Conservation (phyloP, 1,139 yeast genomes). For the Debaryomycetaceae sp. region DNA sequence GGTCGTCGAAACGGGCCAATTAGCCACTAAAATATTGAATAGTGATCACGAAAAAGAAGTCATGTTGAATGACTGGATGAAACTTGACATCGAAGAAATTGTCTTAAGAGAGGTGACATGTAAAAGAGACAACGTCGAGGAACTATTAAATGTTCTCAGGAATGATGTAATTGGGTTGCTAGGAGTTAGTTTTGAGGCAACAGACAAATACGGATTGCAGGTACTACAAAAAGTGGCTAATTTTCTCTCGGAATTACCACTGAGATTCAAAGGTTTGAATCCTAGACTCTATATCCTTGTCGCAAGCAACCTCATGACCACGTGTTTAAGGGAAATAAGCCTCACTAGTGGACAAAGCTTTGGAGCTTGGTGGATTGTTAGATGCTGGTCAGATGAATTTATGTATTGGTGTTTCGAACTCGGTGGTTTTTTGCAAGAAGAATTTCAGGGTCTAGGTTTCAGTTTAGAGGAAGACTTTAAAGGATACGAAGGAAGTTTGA, state of each 20-base stretch:
- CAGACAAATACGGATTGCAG: constrained; percentile 4
- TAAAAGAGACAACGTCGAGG: constrained; percentile 23
- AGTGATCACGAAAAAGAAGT: constrained; percentile 43
- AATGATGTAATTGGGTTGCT: constrained; percentile 21
- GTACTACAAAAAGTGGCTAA: constrained; percentile 14
- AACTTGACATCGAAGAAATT: constrained; percentile 49
- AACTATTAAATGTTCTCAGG: constrained; percentile 38
- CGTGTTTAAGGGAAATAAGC: constrained; percentile 65
- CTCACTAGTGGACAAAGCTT: constrained; percentile 59
- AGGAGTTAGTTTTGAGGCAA: not conserved
- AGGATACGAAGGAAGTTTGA: not conserved
- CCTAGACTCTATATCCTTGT: constrained; percentile 57
- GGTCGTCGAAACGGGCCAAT: constrained; percentile 57
- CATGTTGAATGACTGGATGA: constrained; percentile 62
- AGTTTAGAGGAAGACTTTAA: not conserved
- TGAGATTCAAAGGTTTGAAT: constrained; percentile 42
- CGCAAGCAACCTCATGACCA: constrained; percentile 53
- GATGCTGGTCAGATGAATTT: constrained; percentile 79
- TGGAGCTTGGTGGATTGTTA: constrained; percentile 75
- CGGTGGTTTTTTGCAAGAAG: constrained; percentile 56
- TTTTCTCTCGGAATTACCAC: constrained; percentile 43
- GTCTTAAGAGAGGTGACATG: constrained; percentile 58
- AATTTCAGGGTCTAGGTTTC: constrained; percentile 13
- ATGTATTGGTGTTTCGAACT: constrained; percentile 66
- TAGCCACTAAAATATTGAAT: constrained; percentile 50